These are phyloP conservation scores for Xylaria venustula DNA, from an alignment of 495 filamentous ascomycete species.

Conservation along the genomic window DNA sequence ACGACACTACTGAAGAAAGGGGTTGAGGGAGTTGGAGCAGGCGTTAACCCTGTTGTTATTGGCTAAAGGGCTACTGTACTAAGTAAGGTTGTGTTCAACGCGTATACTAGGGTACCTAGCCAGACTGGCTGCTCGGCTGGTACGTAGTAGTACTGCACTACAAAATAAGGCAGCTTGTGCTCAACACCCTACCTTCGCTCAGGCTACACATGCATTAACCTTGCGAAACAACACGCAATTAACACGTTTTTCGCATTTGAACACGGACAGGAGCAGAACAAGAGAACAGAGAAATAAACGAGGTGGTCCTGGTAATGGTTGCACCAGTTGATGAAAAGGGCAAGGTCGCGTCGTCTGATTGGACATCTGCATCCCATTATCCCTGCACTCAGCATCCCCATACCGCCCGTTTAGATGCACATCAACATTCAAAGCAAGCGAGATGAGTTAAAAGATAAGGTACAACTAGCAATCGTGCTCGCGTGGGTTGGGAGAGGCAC, in stretches of 20 bases:
- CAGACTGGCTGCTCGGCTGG: too few relatives aligned
- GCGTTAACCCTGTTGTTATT: too few relatives aligned
- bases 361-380: not conserved
- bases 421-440: not conserved
- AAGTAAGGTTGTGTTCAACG: too few relatives aligned
- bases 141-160: too few relatives aligned
- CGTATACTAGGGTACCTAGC: too few relatives aligned
- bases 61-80: too few relatives aligned
- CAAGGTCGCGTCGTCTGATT: slow-evolving; percentile 3
- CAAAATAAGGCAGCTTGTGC: too few relatives aligned
- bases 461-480: too few relatives aligned
- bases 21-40: too few relatives aligned
- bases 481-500: not conserved
- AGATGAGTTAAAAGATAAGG: slow-evolving; percentile 5
- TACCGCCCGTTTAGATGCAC: not conserved
- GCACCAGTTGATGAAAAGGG: slow-evolving; percentile 1
- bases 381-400: not conserved
- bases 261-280: not conserved
- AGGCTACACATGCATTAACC: not conserved
- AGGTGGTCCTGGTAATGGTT: slow-evolving; percentile 3
- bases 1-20: too few relatives aligned
- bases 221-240: not conserved
- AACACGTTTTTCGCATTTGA: not conserved
- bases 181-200: too few relatives aligned
- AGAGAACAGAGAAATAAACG: not conserved